Evolutionary conservation across 192 early-diverging fungal species (phyloP).

Genomic region (Rhizoclosmatium sp.): DNA sequence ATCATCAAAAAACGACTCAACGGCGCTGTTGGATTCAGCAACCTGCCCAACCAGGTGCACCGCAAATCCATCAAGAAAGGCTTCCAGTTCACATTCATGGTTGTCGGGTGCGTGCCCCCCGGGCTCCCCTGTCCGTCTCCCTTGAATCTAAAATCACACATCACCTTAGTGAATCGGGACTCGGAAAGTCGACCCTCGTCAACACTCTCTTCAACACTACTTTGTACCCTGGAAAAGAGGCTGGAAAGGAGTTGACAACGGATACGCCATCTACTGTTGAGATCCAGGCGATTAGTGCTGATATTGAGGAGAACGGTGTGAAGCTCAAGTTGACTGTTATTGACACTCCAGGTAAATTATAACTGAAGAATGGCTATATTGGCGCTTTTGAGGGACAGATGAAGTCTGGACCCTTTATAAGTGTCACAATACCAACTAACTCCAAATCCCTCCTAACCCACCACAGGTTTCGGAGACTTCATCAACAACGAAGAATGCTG

Average conservation of each 20-base stretch:
- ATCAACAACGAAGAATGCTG: conserved; percentile 81
- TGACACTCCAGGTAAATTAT: conserved; percentile 81
- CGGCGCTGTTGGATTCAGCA: conserved; percentile 63
- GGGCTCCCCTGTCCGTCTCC: not conserved
- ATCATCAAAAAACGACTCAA: conserved; percentile 65
- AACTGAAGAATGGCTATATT: not conserved
- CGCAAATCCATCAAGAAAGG: conserved; percentile 98
- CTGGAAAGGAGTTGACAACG: conserved; percentile 66
- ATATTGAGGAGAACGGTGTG: conserved; percentile 87
- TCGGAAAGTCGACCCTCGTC: conserved; percentile 70
- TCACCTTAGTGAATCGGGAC: conserved; percentile 58
- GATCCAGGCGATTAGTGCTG: conserved; percentile 62
- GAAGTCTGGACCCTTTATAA: no score
- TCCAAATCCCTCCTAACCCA: no score
- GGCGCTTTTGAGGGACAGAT: no score
- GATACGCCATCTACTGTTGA: conserved; percentile 71
- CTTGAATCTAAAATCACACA: not conserved
- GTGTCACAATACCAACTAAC: no score
- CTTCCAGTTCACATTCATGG: conserved; percentile 82
- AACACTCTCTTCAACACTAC: conserved; percentile 73
- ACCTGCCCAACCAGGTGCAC: conserved; percentile 68
- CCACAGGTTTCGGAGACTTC: conserved; percentile 63
- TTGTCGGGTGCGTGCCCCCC: conserved; percentile 55
- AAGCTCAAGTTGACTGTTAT: conserved; percentile 96
- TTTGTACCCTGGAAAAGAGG: conserved; percentile 89